phyloP scores from a whole-genome alignment of 1,284 basidiomycete species.

The Meripilus lineatus region DNA sequence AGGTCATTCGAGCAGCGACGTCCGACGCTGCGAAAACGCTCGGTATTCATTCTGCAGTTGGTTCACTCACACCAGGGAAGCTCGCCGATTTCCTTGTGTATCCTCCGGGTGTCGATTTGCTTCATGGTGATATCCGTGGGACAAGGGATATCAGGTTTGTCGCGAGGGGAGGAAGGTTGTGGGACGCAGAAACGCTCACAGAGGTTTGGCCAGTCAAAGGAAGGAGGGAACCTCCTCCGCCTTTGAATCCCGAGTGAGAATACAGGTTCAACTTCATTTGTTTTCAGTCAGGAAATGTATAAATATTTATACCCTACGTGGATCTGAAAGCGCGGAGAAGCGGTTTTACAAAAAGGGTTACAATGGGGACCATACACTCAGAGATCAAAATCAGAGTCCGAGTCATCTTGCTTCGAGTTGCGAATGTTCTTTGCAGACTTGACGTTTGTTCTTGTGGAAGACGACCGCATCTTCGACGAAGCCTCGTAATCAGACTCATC shows the following conservation, averaged over 20 bases:
- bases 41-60: slow-evolving; percentile 54
- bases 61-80: slow-evolving; percentile 57
- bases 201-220: slow-evolving; percentile 67
- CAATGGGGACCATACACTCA: too few species aligned
- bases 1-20: slow-evolving; percentile 67
- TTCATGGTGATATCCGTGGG: slow-evolving; percentile 44
- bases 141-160: slow-evolving; percentile 51
- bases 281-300: too few species aligned
- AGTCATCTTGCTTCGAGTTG: slow-evolving; percentile 40
- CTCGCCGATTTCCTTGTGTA: slow-evolving; percentile 67
- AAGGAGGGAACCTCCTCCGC: slow-evolving; percentile 46
- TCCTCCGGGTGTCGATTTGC: slow-evolving; percentile 49
- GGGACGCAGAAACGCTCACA: slow-evolving; percentile 60
- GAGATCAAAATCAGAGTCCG: slow-evolving; percentile 72
- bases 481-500: slow-evolving; percentile 40
- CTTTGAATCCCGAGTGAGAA: slow-evolving; percentile 53
- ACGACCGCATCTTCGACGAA: slow-evolving; percentile 48
- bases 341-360: too few species aligned
- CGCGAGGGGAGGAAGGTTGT: slow-evolving; percentile 58
- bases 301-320: too few species aligned
- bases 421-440: slow-evolving; percentile 54
- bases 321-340: too few species aligned
- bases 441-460: slow-evolving; percentile 51
- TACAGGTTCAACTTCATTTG: too few species aligned
- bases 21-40: slow-evolving; percentile 57